Conservation (phyloP, 805 yeast genomes). For the Maudiozyma pseudohumilis region DNA sequence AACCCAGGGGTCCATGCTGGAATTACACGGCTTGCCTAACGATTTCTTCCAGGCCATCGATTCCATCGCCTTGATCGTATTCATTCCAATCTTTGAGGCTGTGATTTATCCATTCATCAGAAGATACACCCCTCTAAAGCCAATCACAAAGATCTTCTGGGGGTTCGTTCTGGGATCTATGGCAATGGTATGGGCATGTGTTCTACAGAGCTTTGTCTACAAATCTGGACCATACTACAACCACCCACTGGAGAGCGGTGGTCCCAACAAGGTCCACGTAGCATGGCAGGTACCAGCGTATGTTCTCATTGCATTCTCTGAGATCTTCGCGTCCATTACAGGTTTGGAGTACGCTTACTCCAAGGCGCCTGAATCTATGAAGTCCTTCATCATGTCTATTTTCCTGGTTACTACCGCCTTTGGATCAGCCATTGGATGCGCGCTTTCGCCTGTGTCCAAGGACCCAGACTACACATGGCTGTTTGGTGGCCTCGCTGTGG, state of each 20-base stretch:
- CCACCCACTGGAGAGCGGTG: constrained; percentile 37
- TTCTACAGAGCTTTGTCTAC: constrained; percentile 62
- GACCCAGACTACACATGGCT: constrained; percentile 67
- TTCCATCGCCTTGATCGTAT: constrained; percentile 65
- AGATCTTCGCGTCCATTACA: constrained; percentile 70
- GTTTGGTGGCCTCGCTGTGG: constrained; percentile 51
- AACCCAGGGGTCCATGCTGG: constrained; percentile 67
- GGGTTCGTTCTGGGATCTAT: constrained; percentile 59
- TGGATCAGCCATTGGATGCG: constrained; percentile 70
- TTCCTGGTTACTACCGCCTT: constrained; percentile 66
- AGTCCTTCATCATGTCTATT: constrained; percentile 36
- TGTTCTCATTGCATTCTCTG: constrained; percentile 62
- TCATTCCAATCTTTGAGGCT: constrained; percentile 62
- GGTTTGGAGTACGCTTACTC: constrained; percentile 80
- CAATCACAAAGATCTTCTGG: constrained; percentile 58
- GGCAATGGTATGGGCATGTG: constrained; percentile 69
- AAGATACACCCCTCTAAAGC: constrained; percentile 45
- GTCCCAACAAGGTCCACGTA: constrained; percentile 41
- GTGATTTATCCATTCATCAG: constrained; percentile 46
- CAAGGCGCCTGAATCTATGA: constrained; percentile 58
- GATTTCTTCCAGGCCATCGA: constrained; percentile 70
- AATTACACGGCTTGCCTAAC: constrained; percentile 68
- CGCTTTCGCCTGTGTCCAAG: constrained; percentile 53
- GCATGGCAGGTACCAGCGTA: constrained; percentile 61
- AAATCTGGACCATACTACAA: constrained; percentile 66